phyloP scores from a whole-genome alignment of 2,329 filamentous ascomycete genomes.

The Aspergillus quadrilineatus region DNA sequence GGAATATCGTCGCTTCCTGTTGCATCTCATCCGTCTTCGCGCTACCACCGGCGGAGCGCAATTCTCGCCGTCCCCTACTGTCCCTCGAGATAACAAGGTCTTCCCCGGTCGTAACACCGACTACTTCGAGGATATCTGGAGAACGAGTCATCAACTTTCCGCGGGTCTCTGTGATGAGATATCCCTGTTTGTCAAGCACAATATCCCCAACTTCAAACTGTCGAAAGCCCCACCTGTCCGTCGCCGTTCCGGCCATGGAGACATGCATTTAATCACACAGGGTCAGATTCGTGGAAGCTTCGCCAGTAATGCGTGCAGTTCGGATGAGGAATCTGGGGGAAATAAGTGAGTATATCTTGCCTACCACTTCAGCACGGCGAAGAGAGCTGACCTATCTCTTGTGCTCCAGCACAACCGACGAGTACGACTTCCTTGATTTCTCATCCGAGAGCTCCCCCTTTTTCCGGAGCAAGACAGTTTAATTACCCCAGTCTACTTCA shows the following conservation, averaged over 20 bases:
- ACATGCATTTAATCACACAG: constrained; percentile 7
- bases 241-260: constrained; percentile 11
- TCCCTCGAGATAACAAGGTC: constrained; percentile 13
- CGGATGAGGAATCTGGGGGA: not conserved
- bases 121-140: constrained; percentile 23
- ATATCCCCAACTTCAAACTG: constrained; percentile 9
- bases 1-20: constrained; percentile 15
- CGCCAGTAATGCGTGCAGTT: not conserved
- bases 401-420: not conserved
- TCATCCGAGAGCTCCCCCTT: not conserved
- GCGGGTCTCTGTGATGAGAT: constrained; percentile 11
- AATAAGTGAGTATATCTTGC: not conserved
- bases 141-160: constrained; percentile 12
- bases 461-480: not conserved
- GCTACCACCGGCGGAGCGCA: constrained; percentile 11
- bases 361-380: not conserved
- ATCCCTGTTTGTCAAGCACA: constrained; percentile 12
- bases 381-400: not conserved
- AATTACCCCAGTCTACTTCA: not conserved
- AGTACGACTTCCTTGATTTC: not conserved
- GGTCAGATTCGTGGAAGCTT: not conserved
- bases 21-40: constrained; percentile 18
- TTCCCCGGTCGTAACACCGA: constrained; percentile 15
- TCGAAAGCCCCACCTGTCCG: not conserved
- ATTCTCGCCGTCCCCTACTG: constrained; percentile 7